Base-by-base conservation (phyloP, 495 filamentous ascomycete genomes). In the Poronia punctata region DNA sequence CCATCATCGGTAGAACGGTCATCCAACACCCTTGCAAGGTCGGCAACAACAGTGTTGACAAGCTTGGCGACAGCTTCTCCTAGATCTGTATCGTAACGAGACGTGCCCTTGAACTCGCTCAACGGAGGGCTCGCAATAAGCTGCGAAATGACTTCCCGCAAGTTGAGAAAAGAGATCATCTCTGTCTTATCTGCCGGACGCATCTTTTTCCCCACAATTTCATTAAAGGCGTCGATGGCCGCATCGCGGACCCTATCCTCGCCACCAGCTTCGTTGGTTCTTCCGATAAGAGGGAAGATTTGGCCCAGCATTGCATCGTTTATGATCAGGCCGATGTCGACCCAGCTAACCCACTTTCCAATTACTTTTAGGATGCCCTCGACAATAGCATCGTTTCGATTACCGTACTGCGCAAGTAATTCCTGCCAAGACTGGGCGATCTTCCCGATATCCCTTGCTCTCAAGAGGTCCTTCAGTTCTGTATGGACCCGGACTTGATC, bases 201-300 rank as follows among this genome's bases (percentile, higher is more conserved):
- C 92, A 99, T 99, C 68, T 96, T 97, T 72, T 99, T 99, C 53
- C 80, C 83, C 33, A 95, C 82, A 44, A 95, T 94, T 63, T 97
- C 88, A 7, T 86, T 92, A 58, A 99, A 85, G 24, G 89, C 83
- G 55, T 92, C 85, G 50, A 97, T 83, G 21, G 90, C 89, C 4
- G 86, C 82, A 64, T 93, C 83, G 29, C 87, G 74, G 32, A 90
- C 79, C 49, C 78, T 82, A 45, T 87, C 84, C 46, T 87, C 78
- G 36, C 56, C 64, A 35, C 55, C 66, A 7, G 46, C 46, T 2
- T 59, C 40, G 33, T 58, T 66, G 31, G 74, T 72, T 50, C 76
- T 77, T 42, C 75, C 83, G 42, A 82, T 79, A 51, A 83, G 75
- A 59, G 89, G 80, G 62, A 95, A 83, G 40, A 99, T 76, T 35